A percentile compares a stretch with the other conserved stretches of the same genome.
phyloP scores from a whole-genome alignment of 148 eudicot species.

The Vaccinium myrtillus region DNA sequence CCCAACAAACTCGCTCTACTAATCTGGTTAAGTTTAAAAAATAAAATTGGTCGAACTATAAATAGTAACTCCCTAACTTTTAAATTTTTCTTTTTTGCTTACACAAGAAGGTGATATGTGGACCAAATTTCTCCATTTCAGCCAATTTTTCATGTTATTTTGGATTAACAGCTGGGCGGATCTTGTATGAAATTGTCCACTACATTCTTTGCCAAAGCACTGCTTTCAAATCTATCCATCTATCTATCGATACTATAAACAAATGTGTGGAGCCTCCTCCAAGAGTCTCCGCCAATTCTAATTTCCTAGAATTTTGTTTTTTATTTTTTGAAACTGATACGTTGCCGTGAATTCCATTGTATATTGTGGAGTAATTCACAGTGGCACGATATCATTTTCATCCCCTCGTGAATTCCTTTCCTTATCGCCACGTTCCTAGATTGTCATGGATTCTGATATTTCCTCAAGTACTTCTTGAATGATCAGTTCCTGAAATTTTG shows the following conservation, averaged over 20 bases:
- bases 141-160: not conserved
- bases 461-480: not conserved
- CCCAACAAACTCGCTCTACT: too few relatives aligned
- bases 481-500: not conserved
- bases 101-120: slow-evolving; percentile 54
- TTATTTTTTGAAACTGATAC: too few relatives aligned
- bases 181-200: not conserved
- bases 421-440: not conserved
- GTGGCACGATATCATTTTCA: not conserved
- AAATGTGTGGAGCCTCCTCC: too few relatives aligned
- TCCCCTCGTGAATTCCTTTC: not conserved
- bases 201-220: not conserved
- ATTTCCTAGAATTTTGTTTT: too few relatives aligned
- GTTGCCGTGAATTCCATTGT: too few relatives aligned
- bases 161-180: not conserved
- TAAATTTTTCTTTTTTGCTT: slow-evolving; percentile 19
- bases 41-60: not conserved
- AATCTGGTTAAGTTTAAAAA: too few relatives aligned
- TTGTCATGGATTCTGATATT: not conserved
- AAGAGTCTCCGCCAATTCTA: too few relatives aligned
- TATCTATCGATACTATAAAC: too few relatives aligned
- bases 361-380: too few relatives aligned
- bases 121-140: not conserved
- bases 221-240: too few relatives aligned
- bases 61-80: not conserved